Conservation (phyloP, 768 basidiomycete genomes). For the Leccinellum albellum region DNA sequence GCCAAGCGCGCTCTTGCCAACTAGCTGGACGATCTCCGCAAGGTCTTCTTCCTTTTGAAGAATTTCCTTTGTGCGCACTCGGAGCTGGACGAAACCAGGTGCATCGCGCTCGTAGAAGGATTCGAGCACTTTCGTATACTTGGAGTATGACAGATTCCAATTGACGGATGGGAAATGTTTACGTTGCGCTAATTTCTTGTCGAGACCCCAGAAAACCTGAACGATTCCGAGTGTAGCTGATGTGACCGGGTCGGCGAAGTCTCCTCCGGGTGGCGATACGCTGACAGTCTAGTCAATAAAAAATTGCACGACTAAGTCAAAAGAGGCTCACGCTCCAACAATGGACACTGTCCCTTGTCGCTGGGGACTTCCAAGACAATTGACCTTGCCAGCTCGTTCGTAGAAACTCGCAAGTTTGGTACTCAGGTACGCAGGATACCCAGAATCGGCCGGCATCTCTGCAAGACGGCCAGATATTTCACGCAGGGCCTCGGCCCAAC, state of each 20-base stretch:
- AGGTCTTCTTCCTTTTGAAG: conserved; percentile 98
- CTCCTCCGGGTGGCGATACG: conserved; percentile 97
- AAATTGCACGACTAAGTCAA: background rate
- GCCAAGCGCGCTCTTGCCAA: conserved; percentile 96
- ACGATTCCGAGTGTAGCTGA: conserved; percentile 97
- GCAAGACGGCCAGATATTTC: conserved; percentile 99
- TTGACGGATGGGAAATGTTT: conserved; percentile 99
- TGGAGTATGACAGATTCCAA: conserved; percentile 99
- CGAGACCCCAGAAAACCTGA: conserved; percentile 99
- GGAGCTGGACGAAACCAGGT: conserved; percentile 93
- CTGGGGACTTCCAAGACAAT: conserved; percentile 83
- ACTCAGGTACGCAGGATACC: conserved; percentile 94
- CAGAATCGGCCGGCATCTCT: conserved; percentile 99
- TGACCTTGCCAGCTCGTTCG: conserved; percentile 96
- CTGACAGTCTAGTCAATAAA: conserved; percentile 39
- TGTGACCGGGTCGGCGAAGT: conserved; percentile 98
- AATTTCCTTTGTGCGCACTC: conserved; percentile 92
- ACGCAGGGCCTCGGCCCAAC: conserved; percentile 98
- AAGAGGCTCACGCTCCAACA: conserved; percentile 85
- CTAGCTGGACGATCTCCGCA: conserved; percentile 98
- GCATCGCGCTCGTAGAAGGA: conserved; percentile 87
- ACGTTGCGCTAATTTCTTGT: conserved; percentile 97
- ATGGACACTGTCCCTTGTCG: conserved; percentile 95
- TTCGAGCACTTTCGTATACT: conserved; percentile 93
- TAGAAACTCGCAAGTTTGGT: conserved; percentile 98